These are phyloP conservation scores for Rhodotorula babjevae DNA, from an alignment of 768 basidiomycete species.

Conservation along the genomic window DNA sequence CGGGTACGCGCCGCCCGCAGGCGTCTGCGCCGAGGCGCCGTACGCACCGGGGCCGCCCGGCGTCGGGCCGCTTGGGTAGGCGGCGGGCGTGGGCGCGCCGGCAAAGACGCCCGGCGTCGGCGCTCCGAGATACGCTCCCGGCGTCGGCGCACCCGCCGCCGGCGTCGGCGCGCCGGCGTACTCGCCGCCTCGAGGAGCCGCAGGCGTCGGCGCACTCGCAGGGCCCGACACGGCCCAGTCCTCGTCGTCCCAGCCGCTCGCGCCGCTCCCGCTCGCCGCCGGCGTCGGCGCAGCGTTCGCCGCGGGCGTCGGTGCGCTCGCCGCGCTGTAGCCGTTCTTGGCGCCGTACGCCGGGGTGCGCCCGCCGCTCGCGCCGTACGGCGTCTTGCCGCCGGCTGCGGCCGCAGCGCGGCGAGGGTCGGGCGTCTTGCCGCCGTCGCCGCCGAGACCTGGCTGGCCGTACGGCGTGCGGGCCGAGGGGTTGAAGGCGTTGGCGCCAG, in stretches of 20 bases:
- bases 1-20: constrained; percentile 13
- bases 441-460: constrained; percentile 5
- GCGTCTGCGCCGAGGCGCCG: constrained; percentile 28
- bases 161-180: constrained; percentile 43
- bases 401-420: constrained; percentile 17
- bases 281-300: constrained; percentile 17
- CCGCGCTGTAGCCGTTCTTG: constrained; percentile 16
- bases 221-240: constrained; percentile 14
- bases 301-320: constrained; percentile 29
- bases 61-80: constrained; percentile 46
- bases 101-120: constrained; percentile 50
- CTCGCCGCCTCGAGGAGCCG: constrained; percentile 8
- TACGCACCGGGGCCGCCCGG: constrained; percentile 42
- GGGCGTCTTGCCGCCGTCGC: constrained; percentile 28
- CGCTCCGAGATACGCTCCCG: constrained; percentile 41
- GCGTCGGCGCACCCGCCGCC: constrained; percentile 31
- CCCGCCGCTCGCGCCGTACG: constrained; percentile 14
- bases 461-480: constrained; percentile 24
- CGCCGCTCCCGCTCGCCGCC: constrained; percentile 19
- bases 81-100: constrained; percentile 50
- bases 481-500: constrained; percentile 5
- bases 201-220: constrained; percentile 17
- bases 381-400: constrained; percentile 4
- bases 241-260: constrained; percentile 24
- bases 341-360: constrained; percentile 27